These are phyloP conservation scores for Coleophoma crateriformis DNA, from an alignment of 2,329 filamentous ascomycete genomes.

Conservation along the genomic window DNA sequence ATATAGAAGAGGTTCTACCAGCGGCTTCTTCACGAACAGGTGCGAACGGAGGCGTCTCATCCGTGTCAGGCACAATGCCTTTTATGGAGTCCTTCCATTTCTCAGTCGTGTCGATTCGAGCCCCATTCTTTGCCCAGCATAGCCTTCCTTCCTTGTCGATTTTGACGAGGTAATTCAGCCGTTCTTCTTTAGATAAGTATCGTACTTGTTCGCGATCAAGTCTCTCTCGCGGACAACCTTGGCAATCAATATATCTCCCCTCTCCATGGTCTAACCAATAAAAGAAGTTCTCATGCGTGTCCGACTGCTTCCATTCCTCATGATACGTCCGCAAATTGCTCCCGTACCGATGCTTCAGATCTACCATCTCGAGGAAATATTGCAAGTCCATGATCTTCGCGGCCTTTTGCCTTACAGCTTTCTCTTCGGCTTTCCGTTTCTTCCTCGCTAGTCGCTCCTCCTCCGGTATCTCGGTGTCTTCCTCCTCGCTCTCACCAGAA, in stretches of 20 bases:
- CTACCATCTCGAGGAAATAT: slow-evolving; percentile 82
- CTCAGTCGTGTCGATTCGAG: slow-evolving; percentile 69
- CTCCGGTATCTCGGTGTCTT: slow-evolving; percentile 15
- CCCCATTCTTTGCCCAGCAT: slow-evolving; percentile 82
- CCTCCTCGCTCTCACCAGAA: slow-evolving; percentile 9
- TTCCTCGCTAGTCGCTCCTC: slow-evolving; percentile 33
- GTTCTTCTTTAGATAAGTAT: slow-evolving; percentile 78
- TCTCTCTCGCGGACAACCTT: slow-evolving; percentile 65
- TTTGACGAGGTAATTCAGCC: slow-evolving; percentile 72
- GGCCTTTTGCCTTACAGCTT: slow-evolving; percentile 53
- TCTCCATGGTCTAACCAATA: slow-evolving; percentile 87
- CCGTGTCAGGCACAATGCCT: slow-evolving; percentile 60
- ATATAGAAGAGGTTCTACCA: slow-evolving; percentile 9
- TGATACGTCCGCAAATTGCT: slow-evolving; percentile 79
- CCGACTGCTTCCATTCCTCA: slow-evolving; percentile 70
- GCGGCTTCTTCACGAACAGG: slow-evolving; percentile 17
- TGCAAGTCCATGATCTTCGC: slow-evolving; percentile 79
- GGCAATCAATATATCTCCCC: slow-evolving; percentile 64
- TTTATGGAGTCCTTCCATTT: slow-evolving; percentile 75
- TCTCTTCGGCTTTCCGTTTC: slow-evolving; percentile 40
- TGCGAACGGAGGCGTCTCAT: slow-evolving; percentile 50
- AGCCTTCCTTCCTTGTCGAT: slow-evolving; percentile 70
- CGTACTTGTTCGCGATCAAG: slow-evolving; percentile 76
- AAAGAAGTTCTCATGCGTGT: slow-evolving; percentile 85
- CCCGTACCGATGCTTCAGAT: slow-evolving; percentile 82